Percentiles rank a stretch among this genome's conserved stretches.
Evolutionary conservation across 1,284 basidiomycete species (phyloP).

Genomic region (Ceratobasidium sp.): DNA sequence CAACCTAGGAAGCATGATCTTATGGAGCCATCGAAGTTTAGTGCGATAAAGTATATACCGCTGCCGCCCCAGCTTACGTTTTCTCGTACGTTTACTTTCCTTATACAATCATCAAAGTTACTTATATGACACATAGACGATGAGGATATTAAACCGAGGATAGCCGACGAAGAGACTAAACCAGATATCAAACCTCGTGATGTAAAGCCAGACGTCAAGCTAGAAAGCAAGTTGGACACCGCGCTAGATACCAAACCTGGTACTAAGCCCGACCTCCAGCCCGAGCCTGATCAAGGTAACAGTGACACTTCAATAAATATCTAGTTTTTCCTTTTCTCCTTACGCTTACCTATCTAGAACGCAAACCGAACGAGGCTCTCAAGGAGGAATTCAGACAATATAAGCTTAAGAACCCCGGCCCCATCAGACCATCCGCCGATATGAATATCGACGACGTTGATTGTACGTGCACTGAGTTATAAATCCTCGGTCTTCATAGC

Average conservation of each 20-base stretch:
- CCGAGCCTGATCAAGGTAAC: neutral
- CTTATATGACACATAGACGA: neutral
- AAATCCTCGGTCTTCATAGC: neutral
- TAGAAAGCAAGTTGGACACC: conserved; percentile 2
- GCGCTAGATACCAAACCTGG: conserved; percentile 27
- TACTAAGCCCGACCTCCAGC: conserved; percentile 4
- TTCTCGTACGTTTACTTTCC: neutral
- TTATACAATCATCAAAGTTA: neutral
- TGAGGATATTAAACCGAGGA: conserved; percentile 8
- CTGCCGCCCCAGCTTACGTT: conserved; percentile 15
- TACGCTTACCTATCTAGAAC: neutral
- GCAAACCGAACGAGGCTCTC: neutral
- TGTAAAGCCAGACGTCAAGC: too few relatives aligned
- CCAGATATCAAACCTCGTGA: neutral
- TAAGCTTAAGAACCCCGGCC: neutral
- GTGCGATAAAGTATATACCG: conserved; percentile 19
- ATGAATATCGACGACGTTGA: neutral
- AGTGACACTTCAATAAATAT: too few relatives aligned
- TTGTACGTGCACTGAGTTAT: neutral
- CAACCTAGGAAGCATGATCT: conserved; percentile 3
- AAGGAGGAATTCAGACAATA: neutral
- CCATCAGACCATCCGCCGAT: neutral
- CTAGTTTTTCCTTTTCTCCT: neutral
- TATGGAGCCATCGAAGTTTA: conserved; percentile 27
- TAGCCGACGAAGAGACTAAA: neutral